Base-by-base conservation (phyloP, 2,329 filamentous ascomycete genomes). In the Herpotrichia juniperi region DNA sequence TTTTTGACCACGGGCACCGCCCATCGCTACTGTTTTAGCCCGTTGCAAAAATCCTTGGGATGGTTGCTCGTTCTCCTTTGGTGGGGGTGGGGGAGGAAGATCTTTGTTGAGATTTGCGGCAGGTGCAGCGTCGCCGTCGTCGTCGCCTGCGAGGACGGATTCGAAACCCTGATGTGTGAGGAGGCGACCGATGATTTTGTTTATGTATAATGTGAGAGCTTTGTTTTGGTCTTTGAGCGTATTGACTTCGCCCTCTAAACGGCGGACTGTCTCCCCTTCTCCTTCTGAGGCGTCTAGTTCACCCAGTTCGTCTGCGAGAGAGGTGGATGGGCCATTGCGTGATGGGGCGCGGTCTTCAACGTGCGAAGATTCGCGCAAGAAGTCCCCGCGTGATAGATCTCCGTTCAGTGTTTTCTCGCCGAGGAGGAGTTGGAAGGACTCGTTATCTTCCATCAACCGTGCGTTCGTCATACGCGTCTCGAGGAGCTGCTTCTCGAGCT, bases 131-230 rank as follows among this genome's bases (percentile, higher is more conserved):
- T 57, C 60, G 35, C 48, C 51, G 50, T 71, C 78, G 50, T 88
- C 84, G 46, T 85, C 84, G 73, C 91, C 89, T 71, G 96, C 91
- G 34, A 97, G 81, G 54, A 97, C 96, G 56, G 91, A 87, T 76
- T 99, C 93, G 62, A 96, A 97, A 62, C 96, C 93, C 67, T 96
- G 90, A 75, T 97, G 90, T 70, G 96, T 90, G 56, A 99, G 83
- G 39, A 99, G 85, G 50, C 94, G 89, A 73, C 94, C 94, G 72
- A 99, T 96, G 73, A 99, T 97, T 78, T 94, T 96, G 83, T 97
- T 96, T 80, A 99, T 97, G 79, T 99, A 99, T 59, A 97, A 81
- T 21, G 92, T 96, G 63, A 99, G 81, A 25, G 94, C 94, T 79
- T 97, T 97, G 81, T 99, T 97, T 79, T 96, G 88, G 72, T 96